A percentile compares a stretch with the other conserved stretches of the same genome.
Evolutionary conservation across 495 filamentous ascomycete genomes (phyloP).

Genomic region (Astrothelium macrocarpum): DNA sequence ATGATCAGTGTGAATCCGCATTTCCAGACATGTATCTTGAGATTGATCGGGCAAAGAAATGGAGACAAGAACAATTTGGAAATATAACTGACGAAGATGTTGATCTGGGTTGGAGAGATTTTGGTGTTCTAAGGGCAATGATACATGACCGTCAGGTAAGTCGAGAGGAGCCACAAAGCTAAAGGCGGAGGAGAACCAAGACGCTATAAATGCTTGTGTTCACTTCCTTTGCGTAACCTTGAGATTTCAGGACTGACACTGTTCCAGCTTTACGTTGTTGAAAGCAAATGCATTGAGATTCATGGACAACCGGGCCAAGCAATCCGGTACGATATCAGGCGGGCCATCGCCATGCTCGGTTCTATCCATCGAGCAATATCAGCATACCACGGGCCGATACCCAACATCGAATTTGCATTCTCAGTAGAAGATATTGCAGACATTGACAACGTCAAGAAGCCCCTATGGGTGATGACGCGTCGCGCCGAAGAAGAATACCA

Average conservation of each 20-base stretch:
- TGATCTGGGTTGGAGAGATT: slow-evolving; percentile 13
- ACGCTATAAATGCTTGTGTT: too few relatives aligned
- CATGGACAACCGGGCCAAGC: slow-evolving; percentile 32
- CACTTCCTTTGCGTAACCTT: too few relatives aligned
- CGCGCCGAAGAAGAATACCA: slow-evolving; percentile 14
- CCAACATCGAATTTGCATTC: slow-evolving; percentile 25
- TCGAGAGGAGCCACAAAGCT: too few relatives aligned
- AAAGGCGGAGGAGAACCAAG: too few relatives aligned
- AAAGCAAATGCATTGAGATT: background rate
- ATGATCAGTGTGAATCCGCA: slow-evolving; percentile 19
- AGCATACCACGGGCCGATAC: slow-evolving; percentile 12
- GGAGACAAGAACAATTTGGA: slow-evolving; percentile 10
- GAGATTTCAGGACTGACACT: background rate
- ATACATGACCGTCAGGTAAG: slow-evolving; percentile 6
- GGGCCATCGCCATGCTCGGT: slow-evolving; percentile 17
- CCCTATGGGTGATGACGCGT: slow-evolving; percentile 21
- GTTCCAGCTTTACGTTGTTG: slow-evolving; percentile 21
- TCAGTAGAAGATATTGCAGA: slow-evolving; percentile 18
- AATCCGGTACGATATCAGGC: slow-evolving; percentile 23
- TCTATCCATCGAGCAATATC: slow-evolving; percentile 20
- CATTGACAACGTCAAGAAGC: slow-evolving; percentile 1
- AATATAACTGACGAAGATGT: slow-evolving; percentile 19
- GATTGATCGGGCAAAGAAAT: slow-evolving; percentile 18
- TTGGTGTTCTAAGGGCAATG: slow-evolving; percentile 20
- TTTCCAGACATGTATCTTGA: slow-evolving; percentile 21